Base-by-base conservation (phyloP, 257 asterid genomes). In the Ilex aquifolium region DNA sequence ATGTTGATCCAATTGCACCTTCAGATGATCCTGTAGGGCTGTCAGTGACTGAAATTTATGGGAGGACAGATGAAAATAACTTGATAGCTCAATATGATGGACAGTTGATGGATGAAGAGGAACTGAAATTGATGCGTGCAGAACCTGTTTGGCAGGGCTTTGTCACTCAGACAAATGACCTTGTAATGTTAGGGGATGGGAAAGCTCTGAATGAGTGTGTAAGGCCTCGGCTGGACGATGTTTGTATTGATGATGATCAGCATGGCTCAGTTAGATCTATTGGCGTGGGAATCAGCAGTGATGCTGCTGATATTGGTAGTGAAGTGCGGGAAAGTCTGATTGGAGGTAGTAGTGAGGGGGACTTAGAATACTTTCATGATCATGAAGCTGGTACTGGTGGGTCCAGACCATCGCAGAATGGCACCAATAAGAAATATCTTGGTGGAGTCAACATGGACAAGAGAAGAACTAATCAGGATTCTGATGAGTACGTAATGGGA, bases 261-360 rank as follows among this genome's bases (percentile, higher is more conserved):
- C 96, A 93, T 8, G 92, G 96, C 70, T 93, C 99, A 8, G 96
- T 93, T 63, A 80, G 99, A 74, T 93, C 99, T n/a, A 93, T 93
- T 72, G 99, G 99, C 32, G 99, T 93, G 31, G 97, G 99, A 63
- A 85, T 93, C 66, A 93, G 81, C 72, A 87, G 95, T 67, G 97
- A 93, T 77, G 91, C 83, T 70, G 99, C 99, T 62, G 95, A 89
- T 55, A 71, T 92, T 36, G 97, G 96, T 65, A 88, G 96, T 65
- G 96, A 91, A 78, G 86, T 83, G 66, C 79, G 88, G 69, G 95
- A 85, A 65, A 85, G 95, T 76, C 78, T 92, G 84, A 82, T 88
- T 67, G 98, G 95, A 64, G 97, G 94, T 65, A 92, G 94, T 78
- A 88, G 88, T 71, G 97, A 89, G 65, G 97, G 91, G 61, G 96